Conservation (phyloP, 805 yeast species). For the Pichia californica region DNA sequence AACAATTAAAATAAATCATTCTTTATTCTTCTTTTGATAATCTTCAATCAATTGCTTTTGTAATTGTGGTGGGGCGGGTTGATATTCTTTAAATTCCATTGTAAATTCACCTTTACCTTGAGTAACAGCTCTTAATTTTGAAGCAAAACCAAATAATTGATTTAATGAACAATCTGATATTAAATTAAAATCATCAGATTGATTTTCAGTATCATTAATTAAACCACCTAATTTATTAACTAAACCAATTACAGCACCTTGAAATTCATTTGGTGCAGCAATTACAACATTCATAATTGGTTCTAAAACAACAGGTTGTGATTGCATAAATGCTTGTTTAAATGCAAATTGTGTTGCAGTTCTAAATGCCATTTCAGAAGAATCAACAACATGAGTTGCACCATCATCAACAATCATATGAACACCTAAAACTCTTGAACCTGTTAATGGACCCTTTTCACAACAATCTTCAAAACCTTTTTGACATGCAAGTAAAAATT, state of each 20-base stretch:
- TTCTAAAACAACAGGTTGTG: slow-evolving; percentile 85
- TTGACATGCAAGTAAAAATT: slow-evolving; percentile 87
- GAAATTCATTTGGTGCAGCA: slow-evolving; percentile 95
- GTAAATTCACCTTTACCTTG: slow-evolving; percentile 99
- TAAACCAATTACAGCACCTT: slow-evolving; percentile 85
- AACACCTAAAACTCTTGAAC: slow-evolving; percentile 89
- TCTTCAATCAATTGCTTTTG: slow-evolving; percentile 88
- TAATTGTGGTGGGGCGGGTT: slow-evolving; percentile 84
- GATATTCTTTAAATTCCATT: slow-evolving; percentile 86
- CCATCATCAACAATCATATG: slow-evolving; percentile 95
- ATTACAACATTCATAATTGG: slow-evolving; percentile 94
- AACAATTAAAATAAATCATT: neutral
- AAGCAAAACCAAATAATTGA: slow-evolving; percentile 93
- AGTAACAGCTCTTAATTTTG: slow-evolving; percentile 89
- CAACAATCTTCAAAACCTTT: slow-evolving; percentile 93
- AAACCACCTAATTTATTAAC: slow-evolving; percentile 89
- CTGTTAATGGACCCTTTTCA: slow-evolving; percentile 94
- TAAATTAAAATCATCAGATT: slow-evolving; percentile 88
- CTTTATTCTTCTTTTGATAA: slow-evolving; percentile 50
- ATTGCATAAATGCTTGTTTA: slow-evolving; percentile 78
- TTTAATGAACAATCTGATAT: slow-evolving; percentile 95
- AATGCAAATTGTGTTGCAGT: slow-evolving; percentile 90
- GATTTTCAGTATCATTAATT: slow-evolving; percentile 90
- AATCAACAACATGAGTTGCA: slow-evolving; percentile 94
- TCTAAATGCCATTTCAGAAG: slow-evolving; percentile 91